Base-by-base conservation (phyloP, 2,329 filamentous ascomycete species). In the Sarocladium strictum region DNA sequence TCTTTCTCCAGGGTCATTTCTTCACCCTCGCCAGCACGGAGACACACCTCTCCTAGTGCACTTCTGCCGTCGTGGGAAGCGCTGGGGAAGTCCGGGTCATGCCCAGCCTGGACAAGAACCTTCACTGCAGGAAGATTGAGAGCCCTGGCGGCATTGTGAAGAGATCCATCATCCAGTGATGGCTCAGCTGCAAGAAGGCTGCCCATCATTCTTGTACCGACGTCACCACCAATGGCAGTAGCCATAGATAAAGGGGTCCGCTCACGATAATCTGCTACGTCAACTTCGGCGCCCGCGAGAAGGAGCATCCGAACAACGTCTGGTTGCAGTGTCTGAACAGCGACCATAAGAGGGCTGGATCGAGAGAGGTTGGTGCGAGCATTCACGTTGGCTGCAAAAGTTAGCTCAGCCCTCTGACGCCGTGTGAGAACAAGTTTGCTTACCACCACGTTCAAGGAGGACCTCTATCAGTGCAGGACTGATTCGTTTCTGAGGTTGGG, bases 11-110 rank as follows among this genome's bases (percentile, higher is more conserved):
- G 64, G 0, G 72, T 74, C 33, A 81, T 69, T 14, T 73, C 69
- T 2, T 69, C 71, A 0, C 65, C 66, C 54, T 77, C 72, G 1
- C 78, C 76, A 0, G 79, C 78, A 54, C 79, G 78, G 6, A 83
- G 69, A 56, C 84, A 87, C 2, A 87, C 68, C 57, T 88, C 84
- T 0, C 79, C 83, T 0, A 89, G 70, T 0, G 83, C 83, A 56
- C 78, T 84, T 43, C 85, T 77, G 0, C 85, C 85, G 15, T 75
- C 76, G 59, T 87, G 83, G 1, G 83, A 68, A 3, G 79, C 75
- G 53, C 80, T 86, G 0, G 84, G 84, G 54, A 85, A 87, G 61
- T 87, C 84, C 0, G 81, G 74, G 15, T 85, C 79, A 56, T 87
- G 84, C 1, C 78, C 80, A 57, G 79, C 70, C 45, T 83, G 71